These are phyloP conservation scores for Globisporangium viniferum DNA, from an alignment of 352 stramenopile species.

Conservation along the genomic window DNA sequence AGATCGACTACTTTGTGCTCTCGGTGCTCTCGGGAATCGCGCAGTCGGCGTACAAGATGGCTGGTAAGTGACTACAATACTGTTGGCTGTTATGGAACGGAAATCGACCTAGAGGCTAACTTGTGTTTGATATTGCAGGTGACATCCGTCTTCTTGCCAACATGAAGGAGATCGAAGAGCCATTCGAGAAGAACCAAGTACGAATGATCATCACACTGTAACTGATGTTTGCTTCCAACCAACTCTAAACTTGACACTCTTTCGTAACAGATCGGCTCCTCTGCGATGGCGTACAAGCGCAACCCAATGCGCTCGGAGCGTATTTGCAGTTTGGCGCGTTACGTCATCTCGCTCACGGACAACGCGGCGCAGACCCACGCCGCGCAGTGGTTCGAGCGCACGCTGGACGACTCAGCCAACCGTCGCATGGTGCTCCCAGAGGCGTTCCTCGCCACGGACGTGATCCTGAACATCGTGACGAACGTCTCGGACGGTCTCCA, in stretches of 20 bases:
- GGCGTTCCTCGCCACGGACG: constrained; percentile 96
- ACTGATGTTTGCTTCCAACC: background rate
- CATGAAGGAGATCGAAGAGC: constrained; percentile 98
- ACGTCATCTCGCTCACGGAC: constrained; percentile 97
- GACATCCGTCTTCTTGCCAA: constrained; percentile 99
- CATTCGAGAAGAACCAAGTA: constrained; percentile 90
- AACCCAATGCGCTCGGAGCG: constrained; percentile 99
- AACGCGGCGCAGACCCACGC: constrained; percentile 96
- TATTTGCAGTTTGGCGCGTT: constrained; percentile 96
- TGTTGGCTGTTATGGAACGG: background rate
- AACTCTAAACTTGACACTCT: background rate
- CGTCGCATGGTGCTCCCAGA: constrained; percentile 97
- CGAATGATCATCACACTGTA: background rate
- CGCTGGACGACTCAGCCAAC: constrained; percentile 98
- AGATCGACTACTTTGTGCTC: constrained; percentile 97
- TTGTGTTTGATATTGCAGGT: constrained; percentile 23
- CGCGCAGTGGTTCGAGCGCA: constrained; percentile 99
- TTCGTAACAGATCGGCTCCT: constrained; percentile 90
- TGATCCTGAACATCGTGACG: constrained; percentile 96
- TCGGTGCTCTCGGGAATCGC: constrained; percentile 95
- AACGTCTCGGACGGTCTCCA: constrained; percentile 98
- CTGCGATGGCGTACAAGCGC: constrained; percentile 99
- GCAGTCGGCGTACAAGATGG: constrained; percentile 99
- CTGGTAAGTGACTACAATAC: constrained; percentile 31
- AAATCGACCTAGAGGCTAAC: background rate